Evolutionary conservation across 257 asterid genomes (phyloP).

Genomic region (Fraxinus americana): DNA sequence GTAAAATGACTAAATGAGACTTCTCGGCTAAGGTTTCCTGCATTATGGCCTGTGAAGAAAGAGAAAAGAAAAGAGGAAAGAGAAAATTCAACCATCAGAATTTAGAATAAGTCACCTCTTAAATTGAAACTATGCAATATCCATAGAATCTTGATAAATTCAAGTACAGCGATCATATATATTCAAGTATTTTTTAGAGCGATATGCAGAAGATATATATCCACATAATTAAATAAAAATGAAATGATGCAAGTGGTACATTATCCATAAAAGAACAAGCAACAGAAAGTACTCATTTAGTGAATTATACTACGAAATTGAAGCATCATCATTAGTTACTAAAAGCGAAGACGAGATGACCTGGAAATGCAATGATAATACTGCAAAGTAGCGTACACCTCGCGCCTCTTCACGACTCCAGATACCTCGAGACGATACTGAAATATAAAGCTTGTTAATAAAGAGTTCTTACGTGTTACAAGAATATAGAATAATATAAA

Average conservation of each 20-base stretch:
- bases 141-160: background rate
- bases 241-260: background rate
- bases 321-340: background rate
- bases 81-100: background rate
- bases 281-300: background rate
- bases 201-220: background rate
- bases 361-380: constrained; percentile 28
- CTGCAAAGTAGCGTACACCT: constrained; percentile 20
- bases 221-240: background rate
- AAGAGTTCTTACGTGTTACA: background rate
- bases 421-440: constrained; percentile 20
- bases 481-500: no score
- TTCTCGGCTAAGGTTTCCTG: constrained; percentile 22
- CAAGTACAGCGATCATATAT: background rate
- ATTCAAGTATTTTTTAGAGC: background rate
- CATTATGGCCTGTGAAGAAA: constrained; percentile 24
- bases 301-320: background rate
- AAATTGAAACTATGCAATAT: background rate
- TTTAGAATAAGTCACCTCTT: background rate
- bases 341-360: constrained; percentile 8
- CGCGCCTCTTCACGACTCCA: constrained; percentile 31
- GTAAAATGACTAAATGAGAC: constrained; percentile 26
- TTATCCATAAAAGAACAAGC: background rate
- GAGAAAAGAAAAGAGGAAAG: background rate
- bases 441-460: background rate